A percentile compares a stretch with the other conserved stretches of the same genome.
phyloP scores from a whole-genome alignment of 2,329 filamentous ascomycete species.

The Lasiodiplodia citricola region DNA sequence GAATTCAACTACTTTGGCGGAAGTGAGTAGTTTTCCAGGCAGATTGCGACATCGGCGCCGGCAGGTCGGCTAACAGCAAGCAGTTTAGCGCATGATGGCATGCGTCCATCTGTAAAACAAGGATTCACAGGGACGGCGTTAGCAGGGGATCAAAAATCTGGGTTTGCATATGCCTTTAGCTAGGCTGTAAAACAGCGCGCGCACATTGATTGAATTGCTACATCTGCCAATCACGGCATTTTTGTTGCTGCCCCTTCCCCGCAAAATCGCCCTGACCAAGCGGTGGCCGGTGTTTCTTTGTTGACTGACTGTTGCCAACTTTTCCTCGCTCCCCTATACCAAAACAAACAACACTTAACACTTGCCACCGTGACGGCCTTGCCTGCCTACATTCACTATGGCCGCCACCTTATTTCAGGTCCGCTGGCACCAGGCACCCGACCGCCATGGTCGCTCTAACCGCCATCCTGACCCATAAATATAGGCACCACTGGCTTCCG shows the following conservation, averaged over 20 bases:
- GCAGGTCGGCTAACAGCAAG: background rate
- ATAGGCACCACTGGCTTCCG: slow-evolving; percentile 14
- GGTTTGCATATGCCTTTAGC: background rate
- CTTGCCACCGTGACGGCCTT: background rate
- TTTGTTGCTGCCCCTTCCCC: background rate
- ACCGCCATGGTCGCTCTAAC: background rate
- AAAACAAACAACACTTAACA: background rate
- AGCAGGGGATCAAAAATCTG: slow-evolving; percentile 1
- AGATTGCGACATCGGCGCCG: slow-evolving; percentile 12
- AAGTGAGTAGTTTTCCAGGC: slow-evolving; percentile 6
- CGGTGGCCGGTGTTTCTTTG: slow-evolving; percentile 11
- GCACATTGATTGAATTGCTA: background rate
- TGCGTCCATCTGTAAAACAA: slow-evolving; percentile 6
- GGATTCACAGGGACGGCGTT: slow-evolving; percentile 5
- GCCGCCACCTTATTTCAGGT: background rate
- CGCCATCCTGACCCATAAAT: slow-evolving; percentile 16
- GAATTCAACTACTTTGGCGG: slow-evolving; percentile 24
- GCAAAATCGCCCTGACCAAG: background rate
- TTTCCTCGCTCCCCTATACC: background rate
- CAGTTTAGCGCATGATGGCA: slow-evolving; percentile 13
- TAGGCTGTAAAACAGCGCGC: slow-evolving; percentile 9
- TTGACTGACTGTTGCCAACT: background rate
- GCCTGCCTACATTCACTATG: background rate
- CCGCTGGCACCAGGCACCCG: slow-evolving; percentile 5
- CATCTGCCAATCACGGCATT: background rate